Conservation (phyloP, 371 early-diverging fungal genomes). For the Apophysomyces trapeziformis region DNA sequence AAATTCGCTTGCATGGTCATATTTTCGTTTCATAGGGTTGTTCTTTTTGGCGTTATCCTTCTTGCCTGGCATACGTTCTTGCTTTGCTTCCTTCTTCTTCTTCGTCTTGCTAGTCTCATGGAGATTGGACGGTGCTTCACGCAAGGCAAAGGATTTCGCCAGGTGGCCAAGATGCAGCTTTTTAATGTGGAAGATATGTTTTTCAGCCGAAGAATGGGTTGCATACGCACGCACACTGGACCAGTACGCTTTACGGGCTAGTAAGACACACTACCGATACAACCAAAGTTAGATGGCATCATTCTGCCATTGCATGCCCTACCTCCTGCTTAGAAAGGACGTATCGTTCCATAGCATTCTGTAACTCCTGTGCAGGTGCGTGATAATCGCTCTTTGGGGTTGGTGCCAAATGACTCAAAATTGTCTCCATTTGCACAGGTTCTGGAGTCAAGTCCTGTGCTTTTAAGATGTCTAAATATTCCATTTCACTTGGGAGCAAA, state of each 20-base stretch:
- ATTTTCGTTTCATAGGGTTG: conserved; percentile 37
- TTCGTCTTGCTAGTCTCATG: conserved; percentile 46
- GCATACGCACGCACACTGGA: conserved; percentile 94
- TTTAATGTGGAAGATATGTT: conserved; percentile 90
- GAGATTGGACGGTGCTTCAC: conserved; percentile 82
- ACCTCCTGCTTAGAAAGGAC: conserved; percentile 57
- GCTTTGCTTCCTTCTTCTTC: conserved; percentile 53
- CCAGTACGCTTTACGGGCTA: conserved; percentile 82
- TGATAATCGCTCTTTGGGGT: conserved; percentile 51
- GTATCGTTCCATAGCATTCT: conserved; percentile 69
- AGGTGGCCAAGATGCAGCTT: conserved; percentile 95
- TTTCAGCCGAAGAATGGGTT: conserved; percentile 83
- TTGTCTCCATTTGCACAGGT: conserved; percentile 51
- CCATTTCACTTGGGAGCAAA: conserved; percentile 87
- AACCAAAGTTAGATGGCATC: background rate
- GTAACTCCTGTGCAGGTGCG: conserved; percentile 64
- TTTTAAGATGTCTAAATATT: conserved; percentile 78
- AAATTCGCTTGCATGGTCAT: conserved; percentile 51
- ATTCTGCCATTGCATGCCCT: conserved; percentile 20
- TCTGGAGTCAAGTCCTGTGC: conserved; percentile 67
- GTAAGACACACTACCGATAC: conserved; percentile 53
- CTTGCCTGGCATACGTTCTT: conserved; percentile 45
- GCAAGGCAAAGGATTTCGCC: conserved; percentile 94
- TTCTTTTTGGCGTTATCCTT: conserved; percentile 36
- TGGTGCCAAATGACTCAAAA: conserved; percentile 49